phyloP scores from a whole-genome alignment of 2,329 filamentous ascomycete species.

The Diplodia seriata region DNA sequence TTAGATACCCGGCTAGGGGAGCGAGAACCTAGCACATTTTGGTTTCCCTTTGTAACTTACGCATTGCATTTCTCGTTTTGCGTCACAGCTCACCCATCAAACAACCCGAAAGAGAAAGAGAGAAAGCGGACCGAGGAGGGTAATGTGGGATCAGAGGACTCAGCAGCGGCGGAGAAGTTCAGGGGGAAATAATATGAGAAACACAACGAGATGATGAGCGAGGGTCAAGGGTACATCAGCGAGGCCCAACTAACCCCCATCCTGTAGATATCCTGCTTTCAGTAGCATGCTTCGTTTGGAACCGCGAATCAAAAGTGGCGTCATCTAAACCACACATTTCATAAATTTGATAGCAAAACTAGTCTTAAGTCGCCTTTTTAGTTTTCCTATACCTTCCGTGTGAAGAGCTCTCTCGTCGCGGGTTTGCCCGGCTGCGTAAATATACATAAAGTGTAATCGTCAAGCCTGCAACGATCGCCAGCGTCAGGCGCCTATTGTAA shows the following conservation, averaged over 20 bases:
- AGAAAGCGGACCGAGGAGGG: neutral
- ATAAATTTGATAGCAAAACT: neutral
- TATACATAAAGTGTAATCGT: neutral
- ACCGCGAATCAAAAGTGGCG: conserved; percentile 9
- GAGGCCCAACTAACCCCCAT: neutral
- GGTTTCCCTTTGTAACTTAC: conserved; percentile 1
- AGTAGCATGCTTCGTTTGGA: conserved; percentile 25
- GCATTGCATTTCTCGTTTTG: conserved; percentile 9
- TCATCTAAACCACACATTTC: neutral
- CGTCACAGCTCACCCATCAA: conserved; percentile 7
- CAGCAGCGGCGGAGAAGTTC: neutral
- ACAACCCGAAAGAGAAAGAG: neutral
- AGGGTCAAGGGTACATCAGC: neutral
- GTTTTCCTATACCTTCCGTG: neutral
- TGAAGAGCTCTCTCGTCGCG: neutral
- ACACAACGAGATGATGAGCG: neutral
- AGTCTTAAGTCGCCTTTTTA: neutral
- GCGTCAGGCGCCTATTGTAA: neutral
- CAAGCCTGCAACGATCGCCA: neutral
- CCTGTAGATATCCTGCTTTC: conserved; percentile 25
- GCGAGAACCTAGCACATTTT: conserved; percentile 21
- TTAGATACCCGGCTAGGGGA: conserved; percentile 29
- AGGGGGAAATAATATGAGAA: neutral
- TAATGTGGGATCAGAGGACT: neutral
- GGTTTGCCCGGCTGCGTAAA: too few relatives aligned